phyloP scores from a whole-genome alignment of 1,139 yeast genomes.

The Waltiozyma sp. region DNA sequence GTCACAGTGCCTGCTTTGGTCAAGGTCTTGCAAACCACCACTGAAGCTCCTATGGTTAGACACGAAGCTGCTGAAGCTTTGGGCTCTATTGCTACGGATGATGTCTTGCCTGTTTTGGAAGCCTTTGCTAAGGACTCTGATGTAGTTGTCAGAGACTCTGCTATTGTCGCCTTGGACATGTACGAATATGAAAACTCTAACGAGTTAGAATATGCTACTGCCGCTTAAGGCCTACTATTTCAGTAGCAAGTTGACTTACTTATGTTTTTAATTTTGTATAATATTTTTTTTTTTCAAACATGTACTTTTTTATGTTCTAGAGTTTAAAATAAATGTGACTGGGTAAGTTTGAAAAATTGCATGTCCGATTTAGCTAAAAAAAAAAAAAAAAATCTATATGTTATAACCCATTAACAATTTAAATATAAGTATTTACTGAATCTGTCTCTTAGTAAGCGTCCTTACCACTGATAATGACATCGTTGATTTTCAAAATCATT shows the following conservation, averaged over 20 bases:
- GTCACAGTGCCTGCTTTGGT: slow-evolving; percentile 82
- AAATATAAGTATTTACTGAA: neutral
- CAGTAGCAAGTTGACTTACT: too few relatives aligned
- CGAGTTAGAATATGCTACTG: slow-evolving; percentile 68
- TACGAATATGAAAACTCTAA: slow-evolving; percentile 87
- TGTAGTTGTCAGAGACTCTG: slow-evolving; percentile 89
- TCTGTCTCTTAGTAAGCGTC: slow-evolving; percentile 43
- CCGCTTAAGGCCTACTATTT: too few relatives aligned
- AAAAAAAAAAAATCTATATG: too few relatives aligned
- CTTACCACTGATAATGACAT: slow-evolving; percentile 86
- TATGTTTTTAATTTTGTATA: neutral
- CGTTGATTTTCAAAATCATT: slow-evolving; percentile 94
- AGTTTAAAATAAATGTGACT: too few relatives aligned
- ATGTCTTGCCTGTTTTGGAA: slow-evolving; percentile 79
- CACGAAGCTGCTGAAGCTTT: slow-evolving; percentile 99
- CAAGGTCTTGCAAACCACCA: slow-evolving; percentile 62
- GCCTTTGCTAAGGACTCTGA: slow-evolving; percentile 72
- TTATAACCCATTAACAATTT: neutral
- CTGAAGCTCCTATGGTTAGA: slow-evolving; percentile 96
- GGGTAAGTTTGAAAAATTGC: too few relatives aligned
- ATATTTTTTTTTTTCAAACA: too few relatives aligned
- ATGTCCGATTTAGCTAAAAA: neutral
- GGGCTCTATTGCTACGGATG: slow-evolving; percentile 96
- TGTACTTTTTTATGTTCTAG: too few relatives aligned
- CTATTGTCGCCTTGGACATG: slow-evolving; percentile 95